Percentiles rank a stretch among this genome's conserved stretches.
Evolutionary conservation across 225 moss, liverwort and hornwort genomes (phyloP).

Genomic region (Lunularia cruciata): DNA sequence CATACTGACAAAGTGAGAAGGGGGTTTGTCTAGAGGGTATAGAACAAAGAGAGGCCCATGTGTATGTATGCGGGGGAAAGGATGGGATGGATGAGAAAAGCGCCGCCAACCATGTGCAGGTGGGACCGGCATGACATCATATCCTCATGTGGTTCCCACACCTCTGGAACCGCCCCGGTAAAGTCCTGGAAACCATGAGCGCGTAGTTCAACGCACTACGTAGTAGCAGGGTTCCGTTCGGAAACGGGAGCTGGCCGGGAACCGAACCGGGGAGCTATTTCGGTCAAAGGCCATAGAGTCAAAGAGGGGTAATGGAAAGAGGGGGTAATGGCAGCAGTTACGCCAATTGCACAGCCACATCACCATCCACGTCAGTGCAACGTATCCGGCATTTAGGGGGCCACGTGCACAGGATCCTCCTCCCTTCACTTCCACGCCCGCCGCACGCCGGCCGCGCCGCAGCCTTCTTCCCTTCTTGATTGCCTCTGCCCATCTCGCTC

Average conservation of each 20-base stretch:
- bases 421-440: neutral
- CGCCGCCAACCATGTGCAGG: conserved; percentile 18
- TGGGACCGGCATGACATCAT: neutral
- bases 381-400: neutral
- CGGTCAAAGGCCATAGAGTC: neutral
- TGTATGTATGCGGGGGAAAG: neutral
- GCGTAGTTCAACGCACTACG: neutral
- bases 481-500: neutral
- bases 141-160: conserved; percentile 10
- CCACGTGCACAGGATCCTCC: conserved; percentile 11
- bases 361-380: conserved; percentile 4
- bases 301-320: too few species aligned
- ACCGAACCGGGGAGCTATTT: neutral
- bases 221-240: neutral
- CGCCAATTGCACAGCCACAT: conserved; percentile 2
- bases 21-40: neutral
- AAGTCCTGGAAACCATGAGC: neutral
- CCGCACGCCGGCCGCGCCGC: conserved; percentile 13
- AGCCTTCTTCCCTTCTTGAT: conserved; percentile 2
- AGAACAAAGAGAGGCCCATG: neutral
- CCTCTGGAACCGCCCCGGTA: conserved; percentile 1
- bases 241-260: too few species aligned
- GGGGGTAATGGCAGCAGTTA: conserved; percentile 4
- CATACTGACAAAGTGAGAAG: too few species aligned
- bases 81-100: conserved; percentile 6